Evolutionary conservation across 2,329 filamentous ascomycete genomes (phyloP), one percentile per base, ranked within the genome.

Genomic region (Ophiostoma perfectum): DNA sequence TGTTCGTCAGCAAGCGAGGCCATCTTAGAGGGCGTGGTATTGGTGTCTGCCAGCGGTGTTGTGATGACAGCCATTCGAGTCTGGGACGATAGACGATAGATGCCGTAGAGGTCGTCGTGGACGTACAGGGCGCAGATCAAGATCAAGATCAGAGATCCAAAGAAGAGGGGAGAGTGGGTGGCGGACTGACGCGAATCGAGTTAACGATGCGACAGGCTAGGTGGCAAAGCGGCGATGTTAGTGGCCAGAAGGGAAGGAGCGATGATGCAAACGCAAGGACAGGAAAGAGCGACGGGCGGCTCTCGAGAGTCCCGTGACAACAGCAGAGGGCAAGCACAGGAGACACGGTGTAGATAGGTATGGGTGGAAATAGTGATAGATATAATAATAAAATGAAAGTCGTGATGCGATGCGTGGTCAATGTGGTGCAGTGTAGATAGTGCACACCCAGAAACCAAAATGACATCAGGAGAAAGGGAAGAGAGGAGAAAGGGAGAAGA

Each of bases 61-160:
- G 83, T 80, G 83, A 86, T 85, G 75, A 80, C 80, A 80, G 81
- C 81, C 78, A 81, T 81, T 78, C 78, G 81, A 62, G 42, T 27
- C n/a, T 12, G 8, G 6, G 1, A 12, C 11, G 27, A 39, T 5
- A 3, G 42, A 18, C 11, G 47, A 45, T 18, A 12, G 64, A 77
- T 58, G 47, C 11, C n/a, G 64, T 41, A 38, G 42, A 9, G 18
- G 55, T 38, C 45, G 75, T 74, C 70, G 71, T 9, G 18, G 42
- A 8, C 47, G 39, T 18, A 41, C 63, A 72, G 73, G 67, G 14
- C 8, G 38, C 5, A n/a, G n/a, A n/a, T 14, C 27, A 27, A 27
- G 27, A 27, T 2, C 18, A 18, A 60, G 18, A 9, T 12, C 70
- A 73, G 72, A 72, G 77, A 76, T 75, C 78, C 16, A 14, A 39